Evolutionary conservation across 306 rosid genomes (phyloP).

Genomic region (Rosa lucieae): DNA sequence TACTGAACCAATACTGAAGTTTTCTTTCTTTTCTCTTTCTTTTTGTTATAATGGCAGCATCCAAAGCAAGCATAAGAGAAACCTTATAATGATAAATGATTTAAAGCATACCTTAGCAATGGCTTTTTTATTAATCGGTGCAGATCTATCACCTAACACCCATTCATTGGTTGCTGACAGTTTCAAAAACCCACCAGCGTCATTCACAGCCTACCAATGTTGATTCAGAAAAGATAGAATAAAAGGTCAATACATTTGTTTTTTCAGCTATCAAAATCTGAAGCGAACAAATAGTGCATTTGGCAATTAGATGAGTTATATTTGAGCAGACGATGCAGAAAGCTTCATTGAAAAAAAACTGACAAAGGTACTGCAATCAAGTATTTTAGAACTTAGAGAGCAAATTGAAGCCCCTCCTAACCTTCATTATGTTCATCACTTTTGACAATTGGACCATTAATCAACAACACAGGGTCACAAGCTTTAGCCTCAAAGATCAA

Average conservation of each 20-base stretch:
- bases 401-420: background rate
- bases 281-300: conserved; percentile 14
- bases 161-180: conserved; percentile 66
- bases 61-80: background rate
- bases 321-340: conserved; percentile 1
- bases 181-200: conserved; percentile 70
- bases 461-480: background rate
- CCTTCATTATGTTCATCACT: background rate
- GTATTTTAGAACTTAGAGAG: background rate
- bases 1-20: conserved; percentile 5
- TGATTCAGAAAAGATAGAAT: conserved; percentile 3
- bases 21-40: conserved; percentile 10
- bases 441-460: background rate
- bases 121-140: conserved; percentile 66
- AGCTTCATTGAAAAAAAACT: background rate
- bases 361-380: background rate
- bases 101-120: conserved; percentile 54
- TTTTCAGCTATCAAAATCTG: background rate
- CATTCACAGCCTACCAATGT: conserved; percentile 44
- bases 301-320: conserved; percentile 9
- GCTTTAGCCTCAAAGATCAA: conserved; percentile 13
- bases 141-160: conserved; percentile 65
- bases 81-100: conserved; percentile 5
- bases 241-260: conserved; percentile 20
- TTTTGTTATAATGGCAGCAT: background rate